Conservation (phyloP, 768 basidiomycete species). For the Termitomyces sp. region DNA sequence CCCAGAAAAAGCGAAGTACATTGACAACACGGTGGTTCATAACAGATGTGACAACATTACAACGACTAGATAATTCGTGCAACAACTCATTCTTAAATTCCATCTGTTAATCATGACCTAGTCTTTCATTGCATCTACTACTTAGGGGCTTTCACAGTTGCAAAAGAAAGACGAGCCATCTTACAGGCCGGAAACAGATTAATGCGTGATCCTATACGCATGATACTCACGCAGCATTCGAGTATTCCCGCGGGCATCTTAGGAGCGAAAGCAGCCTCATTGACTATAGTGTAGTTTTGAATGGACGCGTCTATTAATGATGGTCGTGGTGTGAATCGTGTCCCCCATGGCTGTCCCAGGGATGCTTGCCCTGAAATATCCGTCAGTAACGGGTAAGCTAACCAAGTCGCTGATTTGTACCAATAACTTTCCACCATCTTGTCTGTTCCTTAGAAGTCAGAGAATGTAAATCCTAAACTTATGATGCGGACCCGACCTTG, state of each 20-base stretch:
- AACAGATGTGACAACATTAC: background rate
- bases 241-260: background rate
- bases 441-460: constrained; percentile 31
- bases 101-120: background rate
- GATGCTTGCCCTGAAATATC: constrained; percentile 43
- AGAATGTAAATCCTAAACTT: background rate
- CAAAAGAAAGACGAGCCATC: background rate
- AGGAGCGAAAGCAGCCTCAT: background rate
- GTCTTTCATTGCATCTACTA: background rate
- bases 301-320: constrained; percentile 28
- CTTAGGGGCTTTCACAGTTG: background rate
- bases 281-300: background rate
- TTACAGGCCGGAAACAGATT: background rate
- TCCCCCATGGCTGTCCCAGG: constrained; percentile 31
- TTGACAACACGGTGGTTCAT: constrained; percentile 19
- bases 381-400: background rate
- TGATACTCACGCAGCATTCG: background rate
- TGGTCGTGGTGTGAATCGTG: constrained; percentile 31
- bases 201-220: background rate
- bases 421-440: constrained; percentile 73
- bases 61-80: background rate
- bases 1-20: constrained; percentile 53
- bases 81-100: background rate
- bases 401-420: constrained; percentile 33
- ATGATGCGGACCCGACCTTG: constrained; percentile 55